These are phyloP conservation scores for Murraya paniculata DNA, from an alignment of 345 rosid genomes.

Conservation along the genomic window DNA sequence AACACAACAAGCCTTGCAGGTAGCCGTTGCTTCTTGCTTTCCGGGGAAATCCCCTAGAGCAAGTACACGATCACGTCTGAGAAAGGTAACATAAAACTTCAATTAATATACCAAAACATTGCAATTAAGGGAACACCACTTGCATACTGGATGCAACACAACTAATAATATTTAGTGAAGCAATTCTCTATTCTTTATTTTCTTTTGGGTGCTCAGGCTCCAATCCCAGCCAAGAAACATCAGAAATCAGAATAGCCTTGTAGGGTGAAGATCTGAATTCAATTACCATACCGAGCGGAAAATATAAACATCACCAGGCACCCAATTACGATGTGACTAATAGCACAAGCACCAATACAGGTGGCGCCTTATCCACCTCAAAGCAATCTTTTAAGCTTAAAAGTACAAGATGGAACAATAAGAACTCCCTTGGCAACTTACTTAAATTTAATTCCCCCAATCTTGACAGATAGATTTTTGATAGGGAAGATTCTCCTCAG, in stretches of 20 bases:
- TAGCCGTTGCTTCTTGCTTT: constrained; percentile 20
- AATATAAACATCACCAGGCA: neutral
- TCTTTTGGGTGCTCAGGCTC: neutral
- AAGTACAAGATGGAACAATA: neutral
- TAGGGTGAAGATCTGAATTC: neutral
- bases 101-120: neutral
- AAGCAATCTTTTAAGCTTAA: neutral
- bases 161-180: neutral
- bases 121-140: neutral
- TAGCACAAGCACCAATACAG: neutral
- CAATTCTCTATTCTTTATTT: neutral
- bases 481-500: neutral
- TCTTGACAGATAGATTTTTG: constrained; percentile 20
- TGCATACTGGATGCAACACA: neutral
- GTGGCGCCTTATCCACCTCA: neutral
- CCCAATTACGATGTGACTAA: neutral
- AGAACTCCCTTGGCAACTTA: constrained; percentile 13
- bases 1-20: constrained; percentile 26
- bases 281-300: neutral
- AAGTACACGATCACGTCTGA: constrained; percentile 21
- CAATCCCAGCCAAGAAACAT: constrained; percentile 1
- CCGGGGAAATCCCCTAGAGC: constrained; percentile 17
- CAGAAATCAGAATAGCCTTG: neutral
- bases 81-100: constrained; percentile 2
- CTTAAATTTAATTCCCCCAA: constrained; percentile 32